These are phyloP conservation scores for Lophiotrema nucula DNA, from an alignment of 495 filamentous ascomycete species.

Conservation along the genomic window DNA sequence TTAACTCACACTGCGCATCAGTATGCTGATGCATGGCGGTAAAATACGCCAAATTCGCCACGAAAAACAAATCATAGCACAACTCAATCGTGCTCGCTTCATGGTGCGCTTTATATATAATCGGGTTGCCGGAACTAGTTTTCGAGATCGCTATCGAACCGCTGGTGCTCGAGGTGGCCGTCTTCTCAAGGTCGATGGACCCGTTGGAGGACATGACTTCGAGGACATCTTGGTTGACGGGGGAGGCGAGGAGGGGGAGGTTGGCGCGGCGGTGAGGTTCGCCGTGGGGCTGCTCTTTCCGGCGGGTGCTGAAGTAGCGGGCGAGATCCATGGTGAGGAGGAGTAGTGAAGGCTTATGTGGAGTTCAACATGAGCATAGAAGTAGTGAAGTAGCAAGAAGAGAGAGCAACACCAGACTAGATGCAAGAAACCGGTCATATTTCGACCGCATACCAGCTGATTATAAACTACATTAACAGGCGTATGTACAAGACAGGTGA, in stretches of 20 bases:
- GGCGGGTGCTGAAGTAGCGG: not conserved
- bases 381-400: no score
- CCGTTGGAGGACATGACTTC: not conserved
- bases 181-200: not conserved
- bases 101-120: not conserved
- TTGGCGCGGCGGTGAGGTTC: not conserved
- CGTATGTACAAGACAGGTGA: not conserved
- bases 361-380: no score
- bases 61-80: conserved; percentile 37
- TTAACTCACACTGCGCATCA: not conserved
- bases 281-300: not conserved
- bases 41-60: conserved; percentile 34
- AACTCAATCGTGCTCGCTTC: conserved; percentile 30
- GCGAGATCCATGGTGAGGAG: not conserved
- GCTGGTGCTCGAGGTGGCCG: not conserved
- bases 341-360: no score
- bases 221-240: not conserved
- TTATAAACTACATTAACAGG: no score
- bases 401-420: no score
- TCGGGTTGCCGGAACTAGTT: not conserved
- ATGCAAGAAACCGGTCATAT: no score
- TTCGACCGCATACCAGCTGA: no score
- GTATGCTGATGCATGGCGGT: conserved; percentile 3
- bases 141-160: not conserved
- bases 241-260: not conserved